Conservation (phyloP, 2,329 filamentous ascomycete species). For the Sphaceloma murrayae region DNA sequence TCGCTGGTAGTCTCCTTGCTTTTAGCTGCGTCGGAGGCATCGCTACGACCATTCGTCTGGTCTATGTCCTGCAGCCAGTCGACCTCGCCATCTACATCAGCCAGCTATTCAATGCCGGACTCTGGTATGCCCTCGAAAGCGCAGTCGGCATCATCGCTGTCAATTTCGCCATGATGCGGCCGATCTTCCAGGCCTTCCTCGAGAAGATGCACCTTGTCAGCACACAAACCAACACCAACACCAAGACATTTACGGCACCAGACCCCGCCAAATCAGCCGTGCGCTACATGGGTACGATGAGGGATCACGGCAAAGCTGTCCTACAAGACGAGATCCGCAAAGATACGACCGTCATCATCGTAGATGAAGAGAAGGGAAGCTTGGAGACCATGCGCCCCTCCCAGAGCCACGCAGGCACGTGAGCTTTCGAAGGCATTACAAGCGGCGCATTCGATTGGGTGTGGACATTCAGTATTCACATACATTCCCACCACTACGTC, state of each 20-base stretch:
- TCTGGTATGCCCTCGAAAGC: constrained; percentile 28
- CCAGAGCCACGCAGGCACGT: too few relatives aligned
- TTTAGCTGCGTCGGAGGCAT: constrained; percentile 11
- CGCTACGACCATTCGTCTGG: constrained; percentile 6
- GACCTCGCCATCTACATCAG: constrained; percentile 23
- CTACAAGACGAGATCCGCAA: constrained; percentile 5
- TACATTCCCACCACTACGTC: too few relatives aligned
- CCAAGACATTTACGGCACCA: neutral
- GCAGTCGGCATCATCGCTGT: constrained; percentile 31
- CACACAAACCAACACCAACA: neutral
- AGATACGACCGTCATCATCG: constrained; percentile 7
- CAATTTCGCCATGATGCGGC: constrained; percentile 28
- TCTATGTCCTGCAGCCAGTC: neutral
- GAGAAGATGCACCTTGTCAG: constrained; percentile 6
- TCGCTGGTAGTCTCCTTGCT: constrained; percentile 4
- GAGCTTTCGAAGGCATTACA: too few relatives aligned
- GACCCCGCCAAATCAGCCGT: neutral
- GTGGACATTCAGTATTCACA: too few relatives aligned
- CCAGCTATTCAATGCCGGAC: constrained; percentile 21
- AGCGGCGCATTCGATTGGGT: too few relatives aligned
- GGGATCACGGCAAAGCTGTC: neutral
- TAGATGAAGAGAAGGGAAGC: constrained; percentile 5
- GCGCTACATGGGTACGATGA: neutral
- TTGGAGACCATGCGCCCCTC: constrained; percentile 5
- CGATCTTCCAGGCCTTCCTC: constrained; percentile 23